phyloP scores from a whole-genome alignment of 2,329 filamentous ascomycete genomes.

The Sporothrix inflata region DNA sequence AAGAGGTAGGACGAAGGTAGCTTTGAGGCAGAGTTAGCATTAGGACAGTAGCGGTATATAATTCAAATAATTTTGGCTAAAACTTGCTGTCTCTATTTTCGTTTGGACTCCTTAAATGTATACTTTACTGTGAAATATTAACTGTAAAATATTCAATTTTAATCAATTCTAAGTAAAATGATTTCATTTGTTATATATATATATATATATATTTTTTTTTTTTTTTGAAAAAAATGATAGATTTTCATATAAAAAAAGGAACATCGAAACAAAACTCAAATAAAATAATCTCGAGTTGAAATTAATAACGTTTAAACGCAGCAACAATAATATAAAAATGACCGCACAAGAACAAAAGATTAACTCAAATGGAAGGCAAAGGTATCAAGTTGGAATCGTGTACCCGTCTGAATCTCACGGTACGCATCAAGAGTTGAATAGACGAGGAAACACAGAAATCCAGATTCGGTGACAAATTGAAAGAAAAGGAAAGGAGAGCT shows the following conservation, averaged over 20 bases:
- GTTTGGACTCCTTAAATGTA: too few species aligned
- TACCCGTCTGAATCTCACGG: neutral
- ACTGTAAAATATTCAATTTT: neutral
- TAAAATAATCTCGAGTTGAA: neutral
- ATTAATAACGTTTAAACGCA: too few species aligned
- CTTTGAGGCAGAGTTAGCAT: neutral
- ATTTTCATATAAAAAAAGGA: too few species aligned
- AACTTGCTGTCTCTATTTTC: neutral
- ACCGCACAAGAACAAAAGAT: neutral
- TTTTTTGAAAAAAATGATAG: neutral
- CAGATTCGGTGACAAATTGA: neutral
- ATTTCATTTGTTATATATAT: too few species aligned
- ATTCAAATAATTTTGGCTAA: neutral
- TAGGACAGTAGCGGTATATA: neutral
- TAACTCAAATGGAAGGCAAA: neutral
- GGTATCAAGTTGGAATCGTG: slow-evolving; percentile 19
- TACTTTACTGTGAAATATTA: too few species aligned
- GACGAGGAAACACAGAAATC: neutral
- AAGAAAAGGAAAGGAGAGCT: neutral
- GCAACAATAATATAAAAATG: neutral
- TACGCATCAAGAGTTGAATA: neutral
- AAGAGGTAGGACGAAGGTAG: neutral
- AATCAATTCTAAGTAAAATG: too few species aligned
- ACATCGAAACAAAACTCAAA: neutral
- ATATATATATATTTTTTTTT: neutral